Base-by-base conservation (phyloP, 345 rosid genomes). In the Luvunga scandens region DNA sequence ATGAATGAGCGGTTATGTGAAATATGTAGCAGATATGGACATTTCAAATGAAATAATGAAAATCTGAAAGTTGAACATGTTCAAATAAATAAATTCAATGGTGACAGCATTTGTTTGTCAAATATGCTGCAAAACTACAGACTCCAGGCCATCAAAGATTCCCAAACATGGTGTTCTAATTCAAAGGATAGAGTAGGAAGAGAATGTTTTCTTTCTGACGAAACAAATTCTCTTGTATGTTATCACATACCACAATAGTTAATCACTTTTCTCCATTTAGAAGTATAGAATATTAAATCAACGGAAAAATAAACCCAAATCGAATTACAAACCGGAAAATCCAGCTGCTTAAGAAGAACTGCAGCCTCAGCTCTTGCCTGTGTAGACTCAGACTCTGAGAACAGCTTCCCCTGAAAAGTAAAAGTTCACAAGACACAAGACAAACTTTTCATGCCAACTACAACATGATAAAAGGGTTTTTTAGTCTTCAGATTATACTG, bases 361-460 rank as follows among this genome's bases (percentile, higher is more conserved):
- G 93, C 98, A 78, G 99, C 98, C 88, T 93, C 98, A 76, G 98
- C 99, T 88, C 99, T 90, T 79, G 94, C 84, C 78, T 97, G 97
- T 74, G 93, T 92, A 71, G 99, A 91, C 84, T 97, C 98, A 75
- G 93, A 88, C 84, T 94, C 98, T 70, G 98, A 91, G 85, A 94
- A 93, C 55, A 97, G 89, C 89, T 91, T 93, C 21, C 87, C 87
- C 98, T 94, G 91, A 79, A 57, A 81, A 69, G 69, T 74, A 77
- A 76, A 79, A 30, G 22, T 5, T 30, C 38, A 33, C 13, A 63
- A 63, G 74, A 75, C 16, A 75, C 24, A 38, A 18, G 48, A n/a
- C n/a, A n/a, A n/a, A n/a, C n/a, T 33, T 45, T 65, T 66, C 69
- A 24, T 25, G 50, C 66, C 31, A 25, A 60, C 50, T 34, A 30